A percentile compares a stretch with the other conserved stretches of the same genome.
These are phyloP conservation scores for Pyronema domesticum DNA, from an alignment of 495 filamentous ascomycete species.

Conservation along the genomic window DNA sequence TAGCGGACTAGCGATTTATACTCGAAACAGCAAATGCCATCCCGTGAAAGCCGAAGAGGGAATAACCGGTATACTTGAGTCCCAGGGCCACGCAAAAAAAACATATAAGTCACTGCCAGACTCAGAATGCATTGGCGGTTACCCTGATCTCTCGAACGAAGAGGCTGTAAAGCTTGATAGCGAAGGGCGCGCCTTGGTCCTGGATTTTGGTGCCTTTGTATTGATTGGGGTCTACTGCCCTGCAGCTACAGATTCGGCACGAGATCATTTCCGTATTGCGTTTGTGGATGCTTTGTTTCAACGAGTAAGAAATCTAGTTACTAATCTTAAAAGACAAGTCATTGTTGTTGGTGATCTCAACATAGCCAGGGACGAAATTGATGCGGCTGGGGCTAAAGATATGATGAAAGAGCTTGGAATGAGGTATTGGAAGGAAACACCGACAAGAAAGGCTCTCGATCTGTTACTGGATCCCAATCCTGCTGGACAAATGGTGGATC, in stretches of 20 bases:
- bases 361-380: constrained; percentile 55
- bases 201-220: constrained; percentile 92
- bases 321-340: constrained; percentile 57
- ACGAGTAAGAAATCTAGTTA: constrained; percentile 66
- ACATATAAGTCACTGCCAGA: constrained; percentile 57
- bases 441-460: constrained; percentile 69
- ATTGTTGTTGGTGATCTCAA: constrained; percentile 82
- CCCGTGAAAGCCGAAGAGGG: constrained; percentile 91
- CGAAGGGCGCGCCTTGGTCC: constrained; percentile 78
- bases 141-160: constrained; percentile 37
- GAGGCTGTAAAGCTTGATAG: constrained; percentile 65
- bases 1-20: constrained; percentile 89
- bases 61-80: constrained; percentile 61
- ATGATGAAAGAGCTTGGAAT: constrained; percentile 33
- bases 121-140: constrained; percentile 81
- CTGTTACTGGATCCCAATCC: constrained; percentile 54
- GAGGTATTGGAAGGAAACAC: constrained; percentile 30
- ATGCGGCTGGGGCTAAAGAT: constrained; percentile 40
- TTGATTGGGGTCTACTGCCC: constrained; percentile 81
- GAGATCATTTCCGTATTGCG: constrained; percentile 63
- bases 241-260: constrained; percentile 66
- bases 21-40: constrained; percentile 67
- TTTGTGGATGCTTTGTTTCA: constrained; percentile 67
- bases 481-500: constrained; percentile 61
- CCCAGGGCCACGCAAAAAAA: constrained; percentile 49